Evolutionary conservation across 2,329 filamentous ascomycete species (phyloP).

Genomic region (Hymenoscyphus salicellus): DNA sequence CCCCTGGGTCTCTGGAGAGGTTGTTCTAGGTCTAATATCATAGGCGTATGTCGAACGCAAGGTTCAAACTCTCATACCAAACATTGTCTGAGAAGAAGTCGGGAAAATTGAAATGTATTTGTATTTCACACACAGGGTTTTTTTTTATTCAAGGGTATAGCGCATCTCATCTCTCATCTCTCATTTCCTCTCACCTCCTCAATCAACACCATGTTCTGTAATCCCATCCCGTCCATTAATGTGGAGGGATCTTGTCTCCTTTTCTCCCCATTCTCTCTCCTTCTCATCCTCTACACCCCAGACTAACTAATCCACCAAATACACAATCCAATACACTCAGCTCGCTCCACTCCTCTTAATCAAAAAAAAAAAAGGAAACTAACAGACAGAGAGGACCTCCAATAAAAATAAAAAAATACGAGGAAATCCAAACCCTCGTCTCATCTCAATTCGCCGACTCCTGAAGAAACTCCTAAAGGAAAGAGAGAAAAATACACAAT

Average conservation of each 20-base stretch:
- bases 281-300: neutral
- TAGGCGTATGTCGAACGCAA: too few relatives aligned
- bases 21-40: too few relatives aligned
- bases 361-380: neutral
- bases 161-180: conserved; percentile 2
- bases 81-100: too few relatives aligned
- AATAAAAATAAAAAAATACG: too few relatives aligned
- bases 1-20: too few relatives aligned
- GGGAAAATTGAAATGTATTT: neutral
- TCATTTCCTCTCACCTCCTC: neutral
- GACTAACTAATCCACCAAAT: neutral
- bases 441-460: neutral
- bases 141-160: conserved; percentile 13
- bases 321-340: neutral
- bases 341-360: neutral
- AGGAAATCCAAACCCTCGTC: neutral
- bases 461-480: neutral
- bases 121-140: neutral
- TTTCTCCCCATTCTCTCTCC: too few relatives aligned
- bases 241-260: neutral
- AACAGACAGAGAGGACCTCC: too few relatives aligned
- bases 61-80: too few relatives aligned
- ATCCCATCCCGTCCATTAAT: neutral
- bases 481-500: neutral
- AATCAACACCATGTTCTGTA: neutral